phyloP scores from a whole-genome alignment of 2,329 filamentous ascomycete species.

The Diaporthe australafricana region DNA sequence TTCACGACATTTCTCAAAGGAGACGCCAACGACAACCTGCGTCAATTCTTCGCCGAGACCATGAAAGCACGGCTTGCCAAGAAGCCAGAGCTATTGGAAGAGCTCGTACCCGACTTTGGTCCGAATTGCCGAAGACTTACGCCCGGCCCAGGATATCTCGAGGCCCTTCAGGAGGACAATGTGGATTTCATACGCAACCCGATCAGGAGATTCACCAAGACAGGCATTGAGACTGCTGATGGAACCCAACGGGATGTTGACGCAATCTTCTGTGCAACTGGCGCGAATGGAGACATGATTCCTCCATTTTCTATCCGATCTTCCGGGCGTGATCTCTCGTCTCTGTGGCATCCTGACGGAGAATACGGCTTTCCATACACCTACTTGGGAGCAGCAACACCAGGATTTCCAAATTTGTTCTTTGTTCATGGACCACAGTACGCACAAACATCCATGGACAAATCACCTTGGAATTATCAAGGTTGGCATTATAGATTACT shows the following conservation, averaged over 20 bases:
- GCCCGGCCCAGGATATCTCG: conserved; percentile 75
- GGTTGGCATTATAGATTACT: not conserved
- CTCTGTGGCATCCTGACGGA: conserved; percentile 67
- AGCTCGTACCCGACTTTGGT: conserved; percentile 71
- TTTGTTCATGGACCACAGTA: conserved; percentile 72
- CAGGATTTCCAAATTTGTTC: conserved; percentile 75
- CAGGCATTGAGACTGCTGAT: conserved; percentile 70
- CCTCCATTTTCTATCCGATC: conserved; percentile 72
- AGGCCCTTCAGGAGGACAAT: conserved; percentile 70
- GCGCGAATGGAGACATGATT: conserved; percentile 69
- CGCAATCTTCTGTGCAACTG: conserved; percentile 76
- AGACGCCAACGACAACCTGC: conserved; percentile 57
- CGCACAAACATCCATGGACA: not conserved
- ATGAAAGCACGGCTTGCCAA: conserved; percentile 65
- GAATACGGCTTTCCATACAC: conserved; percentile 73
- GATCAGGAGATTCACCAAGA: conserved; percentile 69
- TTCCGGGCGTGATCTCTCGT: conserved; percentile 62
- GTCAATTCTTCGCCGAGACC: conserved; percentile 59
- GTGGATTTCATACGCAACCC: conserved; percentile 69
- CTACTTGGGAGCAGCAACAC: conserved; percentile 73
- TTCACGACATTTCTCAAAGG: conserved; percentile 67
- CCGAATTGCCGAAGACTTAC: conserved; percentile 74
- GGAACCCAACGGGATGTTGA: conserved; percentile 69
- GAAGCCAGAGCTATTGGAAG: conserved; percentile 66
- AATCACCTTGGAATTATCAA: not conserved